Base-by-base conservation (phyloP, 202 grass and related monocot species). In the Zizania palustris region DNA sequence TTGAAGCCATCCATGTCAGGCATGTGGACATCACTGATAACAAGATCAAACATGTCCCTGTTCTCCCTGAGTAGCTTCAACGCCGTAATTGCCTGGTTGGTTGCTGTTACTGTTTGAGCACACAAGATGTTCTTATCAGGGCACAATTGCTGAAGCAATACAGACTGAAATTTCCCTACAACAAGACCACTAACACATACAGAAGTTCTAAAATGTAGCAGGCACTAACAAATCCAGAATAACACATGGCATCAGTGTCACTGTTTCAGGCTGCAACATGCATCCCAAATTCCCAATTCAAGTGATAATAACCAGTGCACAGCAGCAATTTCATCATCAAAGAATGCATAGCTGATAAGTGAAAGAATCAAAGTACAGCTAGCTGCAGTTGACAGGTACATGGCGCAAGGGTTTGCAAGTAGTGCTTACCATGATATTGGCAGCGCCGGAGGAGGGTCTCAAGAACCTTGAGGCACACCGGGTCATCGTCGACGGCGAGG, bases 1-100 rank as follows among this genome's bases (percentile, higher is more conserved):
- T 93, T 97, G 63, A 97, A 97, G 9, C 94, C 94, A 55, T 97
- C 94, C 89, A 97, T 97, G 59, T 97, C 94, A 1, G 94, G 91
- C 94, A 97, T 97, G 38, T 92, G 88, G 10, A 97, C 94, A 51
- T 97, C 94, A 51, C 94, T 97, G 69, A 97, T 93, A 44, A 92
- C 91, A 73, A 97, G 87, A 92, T 97, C 94, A 88, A 92, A 97
- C 86, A 75, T 92, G 74, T 97, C 84, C 66, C 83, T 97, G 91
- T 93, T 91, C 85, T 93, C 94, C 71, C 94, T 87, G 41, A 97
- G 55, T 21, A 97, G 16, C 60, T 76, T 78, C 38, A 97, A 72
- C 15, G 94, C 94, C 16, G 70, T 92, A 15, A 87, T 81, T 34
- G 94, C 94, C 56, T 97, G 84, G 60, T 90, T 91, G 45, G 94